Base-by-base conservation (phyloP, 2,329 filamentous ascomycete species). In the Alternaria novae-zelandiae region DNA sequence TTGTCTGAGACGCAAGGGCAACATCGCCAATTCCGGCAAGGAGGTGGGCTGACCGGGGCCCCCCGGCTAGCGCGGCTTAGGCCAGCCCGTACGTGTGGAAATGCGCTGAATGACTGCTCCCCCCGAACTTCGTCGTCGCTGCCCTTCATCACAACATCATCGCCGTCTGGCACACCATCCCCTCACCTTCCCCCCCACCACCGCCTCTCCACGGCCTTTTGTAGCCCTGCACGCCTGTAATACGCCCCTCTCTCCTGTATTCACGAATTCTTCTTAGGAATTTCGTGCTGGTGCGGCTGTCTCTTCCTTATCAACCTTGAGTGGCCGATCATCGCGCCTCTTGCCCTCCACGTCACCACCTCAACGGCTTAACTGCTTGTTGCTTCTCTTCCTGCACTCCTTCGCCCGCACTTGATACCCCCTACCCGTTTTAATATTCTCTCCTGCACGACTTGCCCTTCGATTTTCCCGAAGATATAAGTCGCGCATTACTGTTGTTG, bases 381-480 rank as follows among this genome's bases (percentile, higher is more conserved):
- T 70, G 64, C 66, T 77, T 70, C 64, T 57, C 73, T 76, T 79
- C 73, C 73, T 73, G 59, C 74, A 71, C 70, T 78, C 75, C 71
- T 74, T 79, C 71, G 67, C 71, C 46, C 71, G 61, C 70, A 57
- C 57, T 69, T 76, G 72, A 69, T 70, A 73, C 67, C 64, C 69
- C 59, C 57, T 76, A 76, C 67, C 68, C 63, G 50, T 75, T 78
- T 70, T 76, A 78, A 75, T 78, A 67, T 61, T 66, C 59, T 56
- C 61, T 65, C 47, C 63, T 69, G 61, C 23, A 36, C 61, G 26
- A 43, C 45, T 50, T 66, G 63, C 55, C 46, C 57, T 61, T 54
- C 65, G 59, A 54, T 57, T 64, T 54, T 61, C 20, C 20, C 3
- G 49, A 36, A 15, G 28, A 23, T 8, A 8, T 6, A 30, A 53